Evolutionary conservation across 345 rosid species (phyloP).

Genomic region (Trapa bicornis): DNA sequence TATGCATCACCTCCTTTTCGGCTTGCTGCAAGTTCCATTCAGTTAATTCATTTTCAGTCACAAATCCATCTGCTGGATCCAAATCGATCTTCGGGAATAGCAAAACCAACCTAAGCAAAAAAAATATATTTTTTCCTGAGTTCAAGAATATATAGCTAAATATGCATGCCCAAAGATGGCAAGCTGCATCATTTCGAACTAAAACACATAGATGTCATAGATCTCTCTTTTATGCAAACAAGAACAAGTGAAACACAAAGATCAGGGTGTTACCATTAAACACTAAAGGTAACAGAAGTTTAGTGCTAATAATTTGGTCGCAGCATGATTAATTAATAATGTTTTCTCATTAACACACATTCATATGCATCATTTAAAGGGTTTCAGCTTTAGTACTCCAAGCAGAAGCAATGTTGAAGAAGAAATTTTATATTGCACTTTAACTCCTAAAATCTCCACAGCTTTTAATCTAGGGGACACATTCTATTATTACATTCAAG

Average conservation of each 20-base stretch:
- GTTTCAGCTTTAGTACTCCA: not conserved
- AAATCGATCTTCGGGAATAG: conserved; percentile 89
- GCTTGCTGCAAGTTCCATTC: conserved; percentile 77
- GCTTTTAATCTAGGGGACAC: not conserved
- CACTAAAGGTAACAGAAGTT: no score
- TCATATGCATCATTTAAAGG: not conserved
- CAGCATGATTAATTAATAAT: no score
- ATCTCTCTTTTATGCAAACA: not conserved
- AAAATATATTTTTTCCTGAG: no score
- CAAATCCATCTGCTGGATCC: conserved; percentile 61
- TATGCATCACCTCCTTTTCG: conserved; percentile 55
- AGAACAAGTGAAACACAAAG: not conserved
- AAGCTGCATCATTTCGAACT: no score
- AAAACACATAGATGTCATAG: no score
- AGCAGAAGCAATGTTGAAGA: not conserved
- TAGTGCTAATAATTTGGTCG: no score
- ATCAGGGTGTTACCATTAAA: not conserved
- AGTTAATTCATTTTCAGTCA: conserved; percentile 66
- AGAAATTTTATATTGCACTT: not conserved
- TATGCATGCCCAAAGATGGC: not conserved
- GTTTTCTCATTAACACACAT: no score
- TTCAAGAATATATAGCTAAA: not conserved
- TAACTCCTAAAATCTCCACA: not conserved
- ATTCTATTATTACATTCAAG: not conserved
- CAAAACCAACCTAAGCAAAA: conserved; percentile 56